Base-by-base conservation (phyloP, 2,329 filamentous ascomycete genomes). In the Colletotrichum noveboracense region DNA sequence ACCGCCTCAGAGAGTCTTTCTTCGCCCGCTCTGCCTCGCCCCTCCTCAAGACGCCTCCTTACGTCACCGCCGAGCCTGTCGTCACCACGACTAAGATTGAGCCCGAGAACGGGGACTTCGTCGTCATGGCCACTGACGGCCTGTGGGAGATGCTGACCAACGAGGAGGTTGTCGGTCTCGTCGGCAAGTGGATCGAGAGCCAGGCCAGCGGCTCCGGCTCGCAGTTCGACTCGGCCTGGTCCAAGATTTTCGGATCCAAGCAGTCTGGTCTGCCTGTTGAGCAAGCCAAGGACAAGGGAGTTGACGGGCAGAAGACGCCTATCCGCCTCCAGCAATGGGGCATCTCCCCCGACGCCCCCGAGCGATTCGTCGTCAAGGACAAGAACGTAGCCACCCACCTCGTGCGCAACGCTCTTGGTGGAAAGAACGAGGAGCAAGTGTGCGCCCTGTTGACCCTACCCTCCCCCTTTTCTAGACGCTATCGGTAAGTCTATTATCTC, bases 111-210 rank as follows among this genome's bases (percentile, higher is more conserved):
- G 96, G 96, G 61, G 97, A 99, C 83, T 99, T 99, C 80, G 89
- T 99, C 14, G 96, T 99, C 77, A 93, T 99, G 89, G 97, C 97
- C 26, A 98, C 97, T 0, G 97, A 99, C 82, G 97, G 97, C 6
- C 89, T 99, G 1, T 99, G 97, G 97, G 97, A 99, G 86, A 98
- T 98, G 97, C 89, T 99, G 77, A 98, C 95, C 64, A 99, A 98
- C 81, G 97, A 99, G 83, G 97, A 99, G 87, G 97, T 98, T 2
- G 94, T 99, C 66, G 97, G 97, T 1, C 91, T 99, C 4, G 97
- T 99, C 6, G 97, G 96, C 18, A 95, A 98, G 84, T 99, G 97
- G 97, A 92, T 99, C 64, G 97, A 99, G 84, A 92, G 91, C 26
- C 94, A 98, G 83, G 87, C 87, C 43, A 66, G 81, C 80, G 84